Conservation (phyloP, 1,284 basidiomycete species). For the Kwoniella shivajii region DNA sequence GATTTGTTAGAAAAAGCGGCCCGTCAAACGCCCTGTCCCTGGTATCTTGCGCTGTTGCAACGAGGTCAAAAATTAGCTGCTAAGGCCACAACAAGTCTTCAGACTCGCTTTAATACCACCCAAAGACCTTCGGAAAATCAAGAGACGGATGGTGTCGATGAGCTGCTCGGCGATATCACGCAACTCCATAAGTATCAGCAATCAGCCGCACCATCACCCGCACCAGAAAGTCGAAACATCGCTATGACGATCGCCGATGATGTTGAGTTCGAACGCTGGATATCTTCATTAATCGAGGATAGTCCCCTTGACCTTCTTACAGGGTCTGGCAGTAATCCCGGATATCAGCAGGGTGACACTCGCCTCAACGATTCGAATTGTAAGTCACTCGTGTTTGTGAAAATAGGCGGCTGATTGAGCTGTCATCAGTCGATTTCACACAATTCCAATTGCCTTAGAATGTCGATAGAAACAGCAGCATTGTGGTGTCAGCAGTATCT, state of each 20-base stretch:
- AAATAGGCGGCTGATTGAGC: no score
- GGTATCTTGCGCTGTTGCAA: not conserved
- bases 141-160: not conserved
- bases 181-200: not conserved
- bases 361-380: no score
- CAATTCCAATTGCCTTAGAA: no score
- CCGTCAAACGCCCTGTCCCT: not conserved
- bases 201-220: not conserved
- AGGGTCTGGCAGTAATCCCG: no score
- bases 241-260: not conserved
- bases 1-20: not conserved
- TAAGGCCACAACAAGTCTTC: not conserved
- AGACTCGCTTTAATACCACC: not conserved
- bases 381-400: no score
- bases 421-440: no score
- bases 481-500: no score
- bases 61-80: slow-evolving; percentile 1
- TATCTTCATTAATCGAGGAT: not conserved
- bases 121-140: not conserved
- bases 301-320: not conserved
- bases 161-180: not conserved
- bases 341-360: no score
- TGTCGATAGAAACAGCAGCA: no score
- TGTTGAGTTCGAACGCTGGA: not conserved
- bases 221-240: not conserved